phyloP scores from a whole-genome alignment of 1,139 yeast species.

The Lodderomyces theae region DNA sequence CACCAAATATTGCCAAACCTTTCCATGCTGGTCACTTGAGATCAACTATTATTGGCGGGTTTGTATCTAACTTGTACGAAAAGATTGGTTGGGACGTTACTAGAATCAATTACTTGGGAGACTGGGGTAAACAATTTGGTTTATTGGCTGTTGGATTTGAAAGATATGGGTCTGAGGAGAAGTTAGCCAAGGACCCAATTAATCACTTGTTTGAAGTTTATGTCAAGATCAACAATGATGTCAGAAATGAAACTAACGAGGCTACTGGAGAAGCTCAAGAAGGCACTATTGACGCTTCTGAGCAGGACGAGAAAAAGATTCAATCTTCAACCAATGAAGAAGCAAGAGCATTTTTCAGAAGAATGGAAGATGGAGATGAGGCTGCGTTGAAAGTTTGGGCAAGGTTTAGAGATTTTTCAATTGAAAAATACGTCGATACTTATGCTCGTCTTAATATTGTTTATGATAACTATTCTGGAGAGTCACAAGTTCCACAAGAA shows the following conservation, averaged over 20 bases:
- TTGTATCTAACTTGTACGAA: conserved; percentile 84
- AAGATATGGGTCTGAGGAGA: conserved; percentile 78
- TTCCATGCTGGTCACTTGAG: conserved; percentile 99
- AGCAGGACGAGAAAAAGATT: conserved; percentile 14
- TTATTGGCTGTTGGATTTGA: conserved; percentile 89
- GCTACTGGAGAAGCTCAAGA: conserved; percentile 48
- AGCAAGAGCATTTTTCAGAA: conserved; percentile 85
- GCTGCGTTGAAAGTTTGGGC: conserved; percentile 78
- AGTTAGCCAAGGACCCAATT: conserved; percentile 75
- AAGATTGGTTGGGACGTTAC: conserved; percentile 86
- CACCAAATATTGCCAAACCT: conserved; percentile 98
- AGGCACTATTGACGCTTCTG: conserved; percentile 19
- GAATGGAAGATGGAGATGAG: conserved; percentile 93
- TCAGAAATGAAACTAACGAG: conserved; percentile 51
- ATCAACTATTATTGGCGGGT: conserved; percentile 98
- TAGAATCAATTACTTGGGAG: conserved; percentile 93
- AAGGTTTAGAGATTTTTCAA: conserved; percentile 85
- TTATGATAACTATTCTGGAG: conserved; percentile 91
- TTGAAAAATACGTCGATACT: conserved; percentile 79
- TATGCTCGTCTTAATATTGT: conserved; percentile 88
- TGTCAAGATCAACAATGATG: conserved; percentile 80
- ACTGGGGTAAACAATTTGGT: conserved; percentile 99
- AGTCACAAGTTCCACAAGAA: conserved; percentile 84
- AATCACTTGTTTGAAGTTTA: conserved; percentile 94
- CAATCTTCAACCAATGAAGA: conserved; percentile 58